Evolutionary conservation across 345 rosid species (phyloP).

Genomic region (Gossypium raimondii): DNA sequence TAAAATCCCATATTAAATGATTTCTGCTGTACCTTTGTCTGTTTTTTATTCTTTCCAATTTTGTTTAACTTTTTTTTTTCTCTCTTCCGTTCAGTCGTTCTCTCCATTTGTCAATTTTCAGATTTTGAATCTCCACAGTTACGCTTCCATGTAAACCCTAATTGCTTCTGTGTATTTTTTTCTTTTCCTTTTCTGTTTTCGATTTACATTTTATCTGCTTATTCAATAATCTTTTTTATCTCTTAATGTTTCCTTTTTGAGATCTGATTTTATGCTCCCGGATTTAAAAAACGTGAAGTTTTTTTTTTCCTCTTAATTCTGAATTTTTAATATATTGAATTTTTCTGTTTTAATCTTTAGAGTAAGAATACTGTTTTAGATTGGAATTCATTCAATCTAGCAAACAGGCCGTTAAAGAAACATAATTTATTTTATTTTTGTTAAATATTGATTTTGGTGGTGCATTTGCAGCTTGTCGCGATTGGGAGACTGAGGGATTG

Average conservation of each 20-base stretch:
- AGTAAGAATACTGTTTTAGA: not conserved
- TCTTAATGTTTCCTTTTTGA: slow-evolving; percentile 26
- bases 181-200: not conserved
- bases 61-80: too few relatives aligned
- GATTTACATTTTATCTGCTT: slow-evolving; percentile 16
- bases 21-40: slow-evolving; percentile 11
- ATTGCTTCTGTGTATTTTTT: slow-evolving; percentile 8
- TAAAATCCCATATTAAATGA: too few relatives aligned
- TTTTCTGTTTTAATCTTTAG: slow-evolving; percentile 1
- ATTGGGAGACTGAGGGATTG: slow-evolving; percentile 22
- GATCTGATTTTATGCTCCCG: slow-evolving; percentile 25
- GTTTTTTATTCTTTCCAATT: slow-evolving; percentile 3
- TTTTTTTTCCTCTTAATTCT: not conserved
- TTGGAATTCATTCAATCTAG: not conserved
- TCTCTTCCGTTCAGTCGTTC: slow-evolving; percentile 17
- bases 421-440: not conserved
- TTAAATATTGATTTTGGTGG: slow-evolving; percentile 3
- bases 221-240: slow-evolving; percentile 20
- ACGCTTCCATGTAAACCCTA: slow-evolving; percentile 35
- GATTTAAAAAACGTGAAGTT: slow-evolving; percentile 13
- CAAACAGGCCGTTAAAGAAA: not conserved
- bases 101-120: slow-evolving; percentile 20
- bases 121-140: slow-evolving; percentile 23
- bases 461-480: slow-evolving; percentile 33
- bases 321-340: slow-evolving; percentile 6